Conservation (phyloP, 2,329 filamentous ascomycete species). For the Botrytis elliptica region DNA sequence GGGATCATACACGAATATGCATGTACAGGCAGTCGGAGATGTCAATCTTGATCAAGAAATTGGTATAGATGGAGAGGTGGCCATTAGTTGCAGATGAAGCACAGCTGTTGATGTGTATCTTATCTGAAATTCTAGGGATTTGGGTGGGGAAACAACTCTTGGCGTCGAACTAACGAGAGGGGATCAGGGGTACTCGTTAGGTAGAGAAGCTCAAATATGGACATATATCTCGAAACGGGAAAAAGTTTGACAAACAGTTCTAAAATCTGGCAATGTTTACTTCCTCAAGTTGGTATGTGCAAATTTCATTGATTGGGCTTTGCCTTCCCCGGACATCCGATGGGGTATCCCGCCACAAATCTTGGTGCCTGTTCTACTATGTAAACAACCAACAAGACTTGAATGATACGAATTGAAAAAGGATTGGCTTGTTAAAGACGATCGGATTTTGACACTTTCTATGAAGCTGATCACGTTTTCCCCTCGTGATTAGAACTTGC, state of each 20-base stretch:
- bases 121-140: not conserved
- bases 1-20: not conserved
- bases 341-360: constrained; percentile 16
- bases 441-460: not conserved
- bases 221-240: constrained; percentile 33
- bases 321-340: constrained; percentile 14
- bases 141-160: not conserved
- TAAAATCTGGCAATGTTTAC: not conserved
- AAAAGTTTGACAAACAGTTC: constrained; percentile 21
- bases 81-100: not conserved
- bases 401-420: not conserved
- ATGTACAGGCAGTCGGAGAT: not conserved
- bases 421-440: not conserved
- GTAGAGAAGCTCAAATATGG: not conserved
- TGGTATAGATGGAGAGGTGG: not conserved
- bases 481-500: not conserved
- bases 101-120: not conserved
- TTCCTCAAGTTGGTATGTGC: not conserved
- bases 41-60: not conserved
- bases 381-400: not conserved
- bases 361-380: not conserved
- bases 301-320: not conserved
- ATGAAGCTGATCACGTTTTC: not conserved
- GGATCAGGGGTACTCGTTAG: not conserved
- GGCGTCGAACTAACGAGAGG: not conserved